Evolutionary conservation across 1,284 basidiomycete species (phyloP).

Genomic region (Neolentinus lepideus): DNA sequence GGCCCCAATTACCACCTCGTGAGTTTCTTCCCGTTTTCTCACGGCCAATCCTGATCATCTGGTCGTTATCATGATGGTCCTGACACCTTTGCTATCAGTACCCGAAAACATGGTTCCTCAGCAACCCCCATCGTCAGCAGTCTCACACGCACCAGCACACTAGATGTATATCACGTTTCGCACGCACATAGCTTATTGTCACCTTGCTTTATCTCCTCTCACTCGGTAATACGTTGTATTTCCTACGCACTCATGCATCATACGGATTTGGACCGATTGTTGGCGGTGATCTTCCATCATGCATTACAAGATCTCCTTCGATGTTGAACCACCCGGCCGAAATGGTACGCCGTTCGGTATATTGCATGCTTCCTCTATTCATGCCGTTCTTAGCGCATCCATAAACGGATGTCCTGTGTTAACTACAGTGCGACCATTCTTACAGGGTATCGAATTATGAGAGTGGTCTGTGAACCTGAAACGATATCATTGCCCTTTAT

Average conservation of each 20-base stretch:
- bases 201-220: background rate
- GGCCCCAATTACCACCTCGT: constrained; percentile 55
- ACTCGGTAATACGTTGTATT: background rate
- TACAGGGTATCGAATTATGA: too few relatives aligned
- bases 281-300: background rate
- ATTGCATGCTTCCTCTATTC: too few relatives aligned
- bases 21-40: background rate
- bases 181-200: background rate
- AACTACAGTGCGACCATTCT: too few relatives aligned
- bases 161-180: background rate
- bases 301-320: background rate
- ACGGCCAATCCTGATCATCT: too few relatives aligned
- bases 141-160: background rate
- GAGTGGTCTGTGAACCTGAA: too few relatives aligned
- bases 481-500: too few relatives aligned
- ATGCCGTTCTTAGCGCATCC: too few relatives aligned
- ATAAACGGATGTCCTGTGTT: too few relatives aligned
- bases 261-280: too few relatives aligned
- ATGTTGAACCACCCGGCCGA: too few relatives aligned
- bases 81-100: constrained; percentile 15
- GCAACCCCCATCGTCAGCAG: constrained; percentile 12
- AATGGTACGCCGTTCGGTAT: too few relatives aligned
- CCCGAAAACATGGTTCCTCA: constrained; percentile 27
- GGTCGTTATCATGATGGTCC: too few relatives aligned
- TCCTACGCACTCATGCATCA: background rate